These are phyloP conservation scores for Aspergillus sclerotialis DNA, from an alignment of 2,329 filamentous ascomycete genomes.

Conservation along the genomic window DNA sequence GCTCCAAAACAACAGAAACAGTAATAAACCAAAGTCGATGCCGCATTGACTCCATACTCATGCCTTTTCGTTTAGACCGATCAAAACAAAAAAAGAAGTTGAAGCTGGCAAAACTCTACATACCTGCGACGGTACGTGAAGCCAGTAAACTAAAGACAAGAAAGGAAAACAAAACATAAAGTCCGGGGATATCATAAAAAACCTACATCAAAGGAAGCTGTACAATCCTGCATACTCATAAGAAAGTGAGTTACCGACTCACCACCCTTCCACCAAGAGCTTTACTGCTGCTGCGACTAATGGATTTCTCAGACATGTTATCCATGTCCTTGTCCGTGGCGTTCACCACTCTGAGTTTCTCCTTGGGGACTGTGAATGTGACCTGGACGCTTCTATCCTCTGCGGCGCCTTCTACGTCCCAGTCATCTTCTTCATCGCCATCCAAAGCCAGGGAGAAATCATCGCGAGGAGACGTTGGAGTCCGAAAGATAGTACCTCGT, in stretches of 20 bases:
- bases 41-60: no score
- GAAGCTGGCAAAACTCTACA: not conserved
- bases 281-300: conserved; percentile 14
- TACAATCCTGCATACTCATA: no score
- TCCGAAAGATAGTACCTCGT: conserved; percentile 10
- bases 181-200: not conserved
- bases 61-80: no score
- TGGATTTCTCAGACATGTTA: conserved; percentile 21
- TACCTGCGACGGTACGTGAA: not conserved
- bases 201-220: not conserved
- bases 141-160: not conserved
- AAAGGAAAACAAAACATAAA: not conserved
- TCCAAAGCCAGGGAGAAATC: conserved; percentile 21
- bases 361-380: conserved; percentile 90
- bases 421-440: conserved; percentile 45
- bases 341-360: conserved; percentile 84
- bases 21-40: no score
- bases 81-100: not conserved
- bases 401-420: conserved; percentile 69
- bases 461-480: conserved; percentile 13
- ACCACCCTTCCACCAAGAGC: conserved; percentile 2
- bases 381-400: conserved; percentile 68
- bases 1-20: no score
- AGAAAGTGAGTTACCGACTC: conserved; percentile 8
- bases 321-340: conserved; percentile 43